phyloP scores from a whole-genome alignment of 208 protist genomes.

The Leishmania major region DNA sequence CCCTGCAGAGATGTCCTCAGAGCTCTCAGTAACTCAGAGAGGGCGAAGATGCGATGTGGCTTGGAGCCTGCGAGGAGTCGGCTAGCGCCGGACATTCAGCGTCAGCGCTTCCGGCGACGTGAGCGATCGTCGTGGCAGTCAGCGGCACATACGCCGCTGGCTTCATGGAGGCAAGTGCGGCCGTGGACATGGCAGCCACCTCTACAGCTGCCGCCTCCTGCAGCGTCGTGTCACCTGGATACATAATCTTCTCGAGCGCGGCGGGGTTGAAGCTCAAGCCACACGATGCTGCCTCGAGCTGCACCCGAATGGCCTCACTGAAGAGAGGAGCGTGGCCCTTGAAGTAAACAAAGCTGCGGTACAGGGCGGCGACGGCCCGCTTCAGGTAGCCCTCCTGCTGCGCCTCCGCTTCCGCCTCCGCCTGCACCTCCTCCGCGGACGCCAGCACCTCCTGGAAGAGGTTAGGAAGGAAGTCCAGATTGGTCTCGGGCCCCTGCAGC shows the following conservation, averaged over 20 bases:
- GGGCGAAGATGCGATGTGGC: conserved; percentile 10
- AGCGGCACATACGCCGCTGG: neutral
- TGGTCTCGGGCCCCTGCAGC: conserved; percentile 53
- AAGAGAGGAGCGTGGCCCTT: conserved; percentile 46
- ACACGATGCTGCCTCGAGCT: conserved; percentile 44
- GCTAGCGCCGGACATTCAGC: conserved; percentile 1
- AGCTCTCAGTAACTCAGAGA: conserved; percentile 9
- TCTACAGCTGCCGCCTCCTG: conserved; percentile 36
- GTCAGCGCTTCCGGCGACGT: neutral
- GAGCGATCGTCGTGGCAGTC: neutral
- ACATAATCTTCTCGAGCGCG: conserved; percentile 44
- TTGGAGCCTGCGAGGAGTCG: neutral
- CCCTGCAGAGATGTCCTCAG: neutral
- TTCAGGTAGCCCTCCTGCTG: conserved; percentile 54
- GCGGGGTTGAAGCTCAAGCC: conserved; percentile 24
- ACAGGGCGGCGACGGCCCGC: conserved; percentile 46
- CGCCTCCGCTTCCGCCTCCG: conserved; percentile 36
- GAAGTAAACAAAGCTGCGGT: conserved; percentile 60
- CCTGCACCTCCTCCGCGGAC: conserved; percentile 43
- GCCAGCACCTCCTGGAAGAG: conserved; percentile 48
- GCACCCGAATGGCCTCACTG: conserved; percentile 32
- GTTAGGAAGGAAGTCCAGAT: conserved; percentile 50
- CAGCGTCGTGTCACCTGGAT: conserved; percentile 48
- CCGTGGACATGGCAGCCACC: conserved; percentile 1
- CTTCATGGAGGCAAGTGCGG: conserved; percentile 1